Evolutionary conservation across 768 basidiomycete species (phyloP).

Genomic region (Lentinula sp.): DNA sequence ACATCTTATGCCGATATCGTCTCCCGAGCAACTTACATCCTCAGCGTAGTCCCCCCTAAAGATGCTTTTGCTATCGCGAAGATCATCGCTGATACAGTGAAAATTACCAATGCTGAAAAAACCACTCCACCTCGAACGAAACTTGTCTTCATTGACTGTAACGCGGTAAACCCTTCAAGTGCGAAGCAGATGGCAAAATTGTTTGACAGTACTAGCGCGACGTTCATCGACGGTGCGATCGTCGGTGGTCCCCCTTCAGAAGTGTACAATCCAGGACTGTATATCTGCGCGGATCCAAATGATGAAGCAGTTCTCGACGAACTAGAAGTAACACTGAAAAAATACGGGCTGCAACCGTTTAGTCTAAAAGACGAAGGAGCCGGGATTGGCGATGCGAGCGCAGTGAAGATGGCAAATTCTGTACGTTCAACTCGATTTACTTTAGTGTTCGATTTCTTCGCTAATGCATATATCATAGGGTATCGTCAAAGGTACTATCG

Average conservation of each 20-base stretch:
- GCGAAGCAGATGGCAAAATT: slow-evolving; percentile 32
- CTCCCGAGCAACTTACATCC: slow-evolving; percentile 26
- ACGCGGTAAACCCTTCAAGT: slow-evolving; percentile 38
- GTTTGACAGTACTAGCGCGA: slow-evolving; percentile 28
- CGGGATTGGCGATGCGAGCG: slow-evolving; percentile 42
- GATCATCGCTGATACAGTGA: slow-evolving; percentile 12
- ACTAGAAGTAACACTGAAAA: slow-evolving; percentile 23
- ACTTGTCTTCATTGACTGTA: slow-evolving; percentile 36
- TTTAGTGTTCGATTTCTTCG: background rate
- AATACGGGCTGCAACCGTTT: slow-evolving; percentile 33
- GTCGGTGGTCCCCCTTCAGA: slow-evolving; percentile 37
- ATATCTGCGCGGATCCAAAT: slow-evolving; percentile 29
- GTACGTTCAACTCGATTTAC: slow-evolving; percentile 19
- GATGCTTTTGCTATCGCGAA: slow-evolving; percentile 29
- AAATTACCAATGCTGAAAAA: slow-evolving; percentile 9
- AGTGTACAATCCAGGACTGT: slow-evolving; percentile 36
- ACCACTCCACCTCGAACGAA: background rate
- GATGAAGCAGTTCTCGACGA: slow-evolving; percentile 24
- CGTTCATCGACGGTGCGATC: slow-evolving; percentile 40
- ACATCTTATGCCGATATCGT: slow-evolving; percentile 30
- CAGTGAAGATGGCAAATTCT: slow-evolving; percentile 45
- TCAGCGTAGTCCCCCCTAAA: slow-evolving; percentile 43
- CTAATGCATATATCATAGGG: slow-evolving; percentile 21
- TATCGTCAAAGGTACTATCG: slow-evolving; percentile 37
- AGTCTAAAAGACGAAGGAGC: slow-evolving; percentile 33